Percentiles rank a stretch among this genome's conserved stretches.
phyloP scores from a whole-genome alignment of 225 moss, liverwort and hornwort genomes.

The Climacium dendroides region DNA sequence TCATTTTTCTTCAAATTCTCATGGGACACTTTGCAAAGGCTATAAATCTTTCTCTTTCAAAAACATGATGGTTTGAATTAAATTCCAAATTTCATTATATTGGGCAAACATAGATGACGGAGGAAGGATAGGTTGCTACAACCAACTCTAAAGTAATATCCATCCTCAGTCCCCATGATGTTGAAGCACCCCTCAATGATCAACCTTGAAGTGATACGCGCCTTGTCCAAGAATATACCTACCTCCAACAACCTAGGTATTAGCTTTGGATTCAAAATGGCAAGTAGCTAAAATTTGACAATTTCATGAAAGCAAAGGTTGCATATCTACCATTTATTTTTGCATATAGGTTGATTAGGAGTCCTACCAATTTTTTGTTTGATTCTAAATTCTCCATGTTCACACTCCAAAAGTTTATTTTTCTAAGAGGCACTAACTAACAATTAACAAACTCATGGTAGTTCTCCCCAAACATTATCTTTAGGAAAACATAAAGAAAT shows the following conservation, averaged over 20 bases:
- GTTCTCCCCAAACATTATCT: too few species aligned
- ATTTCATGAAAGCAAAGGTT: fast-evolving
- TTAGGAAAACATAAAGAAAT: too few species aligned
- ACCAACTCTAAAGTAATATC: fast-evolving
- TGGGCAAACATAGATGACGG: fast-evolving
- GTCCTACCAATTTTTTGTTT: too few species aligned
- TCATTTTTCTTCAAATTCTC: background rate
- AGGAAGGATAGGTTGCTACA: fast-evolving
- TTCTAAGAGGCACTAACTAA: too few species aligned
- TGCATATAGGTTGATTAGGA: fast-evolving
- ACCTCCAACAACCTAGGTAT: fast-evolving
- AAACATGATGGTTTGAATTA: background rate
- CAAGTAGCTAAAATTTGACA: fast-evolving
- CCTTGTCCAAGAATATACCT: fast-evolving
- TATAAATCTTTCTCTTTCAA: background rate
- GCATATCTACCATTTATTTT: too few species aligned
- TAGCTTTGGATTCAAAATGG: background rate
- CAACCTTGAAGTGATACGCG: fast-evolving
- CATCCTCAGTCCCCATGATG: too few species aligned
- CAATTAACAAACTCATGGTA: too few species aligned
- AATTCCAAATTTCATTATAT: background rate
- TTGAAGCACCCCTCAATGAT: too few species aligned
- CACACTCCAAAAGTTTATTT: too few species aligned
- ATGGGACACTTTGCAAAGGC: background rate
- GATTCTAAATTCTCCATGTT: too few species aligned